Conservation (phyloP, 2,329 filamentous ascomycete genomes). For the Claviceps maximensis region DNA sequence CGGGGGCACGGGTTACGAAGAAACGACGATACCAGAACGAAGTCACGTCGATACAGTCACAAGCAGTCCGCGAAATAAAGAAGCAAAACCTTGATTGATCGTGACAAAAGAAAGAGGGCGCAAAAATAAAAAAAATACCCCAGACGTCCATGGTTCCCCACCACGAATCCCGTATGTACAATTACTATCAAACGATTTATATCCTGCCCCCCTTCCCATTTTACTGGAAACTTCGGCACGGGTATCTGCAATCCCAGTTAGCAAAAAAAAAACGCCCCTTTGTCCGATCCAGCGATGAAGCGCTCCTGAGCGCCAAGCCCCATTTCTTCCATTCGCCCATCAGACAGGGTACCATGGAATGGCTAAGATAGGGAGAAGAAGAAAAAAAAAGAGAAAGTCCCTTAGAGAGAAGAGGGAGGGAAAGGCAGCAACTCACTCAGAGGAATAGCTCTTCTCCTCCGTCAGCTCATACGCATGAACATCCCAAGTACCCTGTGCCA, state of each 20-base stretch:
- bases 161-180: conserved; percentile 3
- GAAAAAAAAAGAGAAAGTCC: not conserved
- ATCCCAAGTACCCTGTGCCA: conserved; percentile 40
- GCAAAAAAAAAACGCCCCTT: conserved; percentile 14
- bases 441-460: conserved; percentile 58
- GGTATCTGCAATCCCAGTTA: conserved; percentile 37
- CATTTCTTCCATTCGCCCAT: too few relatives aligned
- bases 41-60: too few relatives aligned
- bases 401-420: not conserved
- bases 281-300: too few relatives aligned
- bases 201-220: not conserved
- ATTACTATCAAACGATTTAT: conserved; percentile 12
- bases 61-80: not conserved
- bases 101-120: not conserved
- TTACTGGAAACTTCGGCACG: conserved; percentile 49
- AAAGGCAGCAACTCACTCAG: conserved; percentile 39
- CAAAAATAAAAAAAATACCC: too few relatives aligned
- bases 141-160: not conserved
- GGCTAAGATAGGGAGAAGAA: not conserved
- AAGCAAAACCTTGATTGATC: not conserved
- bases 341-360: too few relatives aligned
- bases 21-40: too few relatives aligned
- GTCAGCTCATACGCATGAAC: conserved; percentile 56
- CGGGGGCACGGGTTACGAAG: too few relatives aligned
- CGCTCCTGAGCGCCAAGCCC: too few relatives aligned